These are phyloP conservation scores for Cicer judaicum DNA, from an alignment of 306 rosid genomes.

Conservation along the genomic window DNA sequence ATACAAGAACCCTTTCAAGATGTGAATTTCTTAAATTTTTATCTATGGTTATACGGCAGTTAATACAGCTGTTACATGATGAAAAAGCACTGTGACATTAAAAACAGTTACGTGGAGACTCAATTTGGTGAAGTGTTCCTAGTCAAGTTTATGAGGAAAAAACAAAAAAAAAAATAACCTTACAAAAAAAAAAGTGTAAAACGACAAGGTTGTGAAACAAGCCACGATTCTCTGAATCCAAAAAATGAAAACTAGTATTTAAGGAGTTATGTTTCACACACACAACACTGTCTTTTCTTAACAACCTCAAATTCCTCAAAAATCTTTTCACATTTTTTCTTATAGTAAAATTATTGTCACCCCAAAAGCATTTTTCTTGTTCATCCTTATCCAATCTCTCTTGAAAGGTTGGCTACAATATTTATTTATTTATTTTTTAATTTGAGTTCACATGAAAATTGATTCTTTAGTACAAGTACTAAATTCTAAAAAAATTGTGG, in stretches of 20 bases:
- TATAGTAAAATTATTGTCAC: constrained; percentile 3
- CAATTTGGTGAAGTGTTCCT: constrained; percentile 57
- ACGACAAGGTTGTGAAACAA: constrained; percentile 52
- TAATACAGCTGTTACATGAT: constrained; percentile 5
- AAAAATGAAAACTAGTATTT: constrained; percentile 53
- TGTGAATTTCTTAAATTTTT: neutral
- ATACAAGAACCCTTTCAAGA: too few relatives aligned
- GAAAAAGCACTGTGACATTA: constrained; percentile 18
- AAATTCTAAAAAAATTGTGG: neutral
- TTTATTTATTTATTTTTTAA: neutral
- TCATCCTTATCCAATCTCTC: constrained; percentile 11
- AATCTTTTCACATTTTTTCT: constrained; percentile 39
- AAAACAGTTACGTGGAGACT: constrained; percentile 52
- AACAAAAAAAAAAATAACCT: constrained; percentile 23
- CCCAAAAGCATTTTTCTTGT: neutral
- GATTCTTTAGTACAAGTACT: neutral
- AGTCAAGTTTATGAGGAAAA: constrained; percentile 47
- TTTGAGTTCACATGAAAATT: neutral
- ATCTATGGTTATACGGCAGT: neutral
- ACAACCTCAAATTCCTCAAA: constrained; percentile 40
- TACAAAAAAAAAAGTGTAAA: constrained; percentile 44
- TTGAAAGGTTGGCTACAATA: constrained; percentile 8
- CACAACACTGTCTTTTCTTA: constrained; percentile 46
- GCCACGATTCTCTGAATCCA: constrained; percentile 64
- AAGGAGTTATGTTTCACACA: constrained; percentile 43